Conservation (phyloP, 2,329 filamentous ascomycete species). For the Calonectria hawksworthii region DNA sequence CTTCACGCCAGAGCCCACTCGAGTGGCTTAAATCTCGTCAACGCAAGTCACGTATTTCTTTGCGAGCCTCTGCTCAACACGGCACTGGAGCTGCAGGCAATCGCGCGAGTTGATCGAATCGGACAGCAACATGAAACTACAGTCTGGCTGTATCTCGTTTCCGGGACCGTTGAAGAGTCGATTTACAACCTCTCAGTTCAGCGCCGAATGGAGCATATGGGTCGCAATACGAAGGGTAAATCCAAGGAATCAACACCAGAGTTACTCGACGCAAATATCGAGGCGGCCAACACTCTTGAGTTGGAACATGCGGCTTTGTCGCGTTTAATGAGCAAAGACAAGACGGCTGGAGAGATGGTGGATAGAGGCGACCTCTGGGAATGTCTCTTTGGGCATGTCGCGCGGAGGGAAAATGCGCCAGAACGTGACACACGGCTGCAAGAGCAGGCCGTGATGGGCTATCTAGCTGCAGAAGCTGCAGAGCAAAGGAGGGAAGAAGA, state of each 20-base stretch:
- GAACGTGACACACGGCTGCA: conserved; percentile 46
- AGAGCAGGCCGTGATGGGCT: conserved; percentile 55
- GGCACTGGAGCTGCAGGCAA: conserved; percentile 93
- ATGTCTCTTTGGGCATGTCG: conserved; percentile 81
- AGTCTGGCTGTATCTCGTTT: conserved; percentile 95
- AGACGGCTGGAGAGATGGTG: conserved; percentile 84
- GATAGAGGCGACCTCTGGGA: conserved; percentile 86
- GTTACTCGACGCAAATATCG: conserved; percentile 74
- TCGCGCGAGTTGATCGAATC: conserved; percentile 94
- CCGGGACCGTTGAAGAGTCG: conserved; percentile 90
- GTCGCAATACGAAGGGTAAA: conserved; percentile 53
- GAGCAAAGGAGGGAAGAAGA: conserved; percentile 48
- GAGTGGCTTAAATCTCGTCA: conserved; percentile 90
- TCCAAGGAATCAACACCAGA: conserved; percentile 58
- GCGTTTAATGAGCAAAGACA: conserved; percentile 78
- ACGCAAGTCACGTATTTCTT: conserved; percentile 93
- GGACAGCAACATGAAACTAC: conserved; percentile 90
- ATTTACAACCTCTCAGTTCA: conserved; percentile 90
- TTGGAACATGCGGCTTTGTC: conserved; percentile 80
- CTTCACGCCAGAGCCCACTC: conserved; percentile 91
- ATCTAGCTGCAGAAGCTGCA: conserved; percentile 62
- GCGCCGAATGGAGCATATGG: conserved; percentile 84
- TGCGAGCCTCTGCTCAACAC: conserved; percentile 96
- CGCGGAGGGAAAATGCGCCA: conserved; percentile 44
- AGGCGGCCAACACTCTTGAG: conserved; percentile 88